Percentiles rank a stretch among this genome's conserved stretches.
Conservation (phyloP, 805 yeast species). For the Saccharomycopsis schoenii region DNA sequence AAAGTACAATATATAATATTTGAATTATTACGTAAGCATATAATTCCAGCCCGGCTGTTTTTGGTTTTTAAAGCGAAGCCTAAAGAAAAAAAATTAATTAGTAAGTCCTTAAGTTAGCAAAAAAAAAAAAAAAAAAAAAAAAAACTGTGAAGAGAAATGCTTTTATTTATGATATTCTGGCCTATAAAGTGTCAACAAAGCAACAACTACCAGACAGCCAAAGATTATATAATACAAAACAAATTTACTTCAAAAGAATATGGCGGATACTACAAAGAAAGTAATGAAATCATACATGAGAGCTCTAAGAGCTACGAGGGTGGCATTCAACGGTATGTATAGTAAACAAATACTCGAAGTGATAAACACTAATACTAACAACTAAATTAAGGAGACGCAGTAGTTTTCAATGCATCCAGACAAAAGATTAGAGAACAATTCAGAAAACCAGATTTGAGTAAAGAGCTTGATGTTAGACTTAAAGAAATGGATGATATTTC, state of each 20-base stretch:
- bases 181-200: neutral
- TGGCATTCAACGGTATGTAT: slow-evolving; percentile 25
- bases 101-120: too few relatives aligned
- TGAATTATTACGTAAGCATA: neutral
- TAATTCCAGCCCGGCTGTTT: neutral
- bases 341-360: neutral
- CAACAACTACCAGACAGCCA: neutral
- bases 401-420: slow-evolving; percentile 51
- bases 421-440: slow-evolving; percentile 46
- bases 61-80: neutral
- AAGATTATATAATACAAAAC: too few relatives aligned
- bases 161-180: neutral
- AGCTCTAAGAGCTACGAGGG: slow-evolving; percentile 39
- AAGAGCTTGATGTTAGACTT: slow-evolving; percentile 40
- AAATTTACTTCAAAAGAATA: slow-evolving; percentile 3
- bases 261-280: slow-evolving; percentile 17
- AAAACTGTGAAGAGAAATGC: too few relatives aligned
- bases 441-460: slow-evolving; percentile 37
- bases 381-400: slow-evolving; percentile 25
- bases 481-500: slow-evolving; percentile 62
- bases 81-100: neutral
- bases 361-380: neutral
- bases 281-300: slow-evolving; percentile 50
- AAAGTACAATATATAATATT: too few relatives aligned
- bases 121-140: too few relatives aligned